These are phyloP conservation scores for Alnus rubra DNA, from an alignment of 306 rosid genomes.

Conservation along the genomic window DNA sequence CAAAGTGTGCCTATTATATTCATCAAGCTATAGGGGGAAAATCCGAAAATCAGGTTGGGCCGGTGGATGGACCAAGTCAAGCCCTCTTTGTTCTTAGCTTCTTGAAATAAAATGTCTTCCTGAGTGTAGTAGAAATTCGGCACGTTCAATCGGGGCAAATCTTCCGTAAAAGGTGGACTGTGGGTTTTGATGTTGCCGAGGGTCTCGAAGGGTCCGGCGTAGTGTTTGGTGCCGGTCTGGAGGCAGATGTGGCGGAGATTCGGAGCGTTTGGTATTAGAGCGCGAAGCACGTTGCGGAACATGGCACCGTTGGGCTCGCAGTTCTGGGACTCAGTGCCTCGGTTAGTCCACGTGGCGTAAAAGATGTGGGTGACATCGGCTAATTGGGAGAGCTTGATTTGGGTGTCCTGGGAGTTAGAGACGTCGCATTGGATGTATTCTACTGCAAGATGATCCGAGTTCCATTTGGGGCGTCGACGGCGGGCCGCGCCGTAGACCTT, in stretches of 20 bases:
- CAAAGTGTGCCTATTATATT: slow-evolving; percentile 48
- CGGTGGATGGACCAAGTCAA: slow-evolving; percentile 62
- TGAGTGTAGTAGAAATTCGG: slow-evolving; percentile 60
- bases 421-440: slow-evolving; percentile 69
- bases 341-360: slow-evolving; percentile 57
- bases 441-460: slow-evolving; percentile 48
- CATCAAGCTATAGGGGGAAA: slow-evolving; percentile 66
- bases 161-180: slow-evolving; percentile 65
- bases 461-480: slow-evolving; percentile 63
- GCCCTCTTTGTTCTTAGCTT: slow-evolving; percentile 43
- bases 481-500: slow-evolving; percentile 78
- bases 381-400: slow-evolving; percentile 50
- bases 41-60: slow-evolving; percentile 50
- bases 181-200: slow-evolving; percentile 29
- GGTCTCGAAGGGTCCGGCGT: slow-evolving; percentile 46
- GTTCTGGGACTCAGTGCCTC: slow-evolving; percentile 49
- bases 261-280: slow-evolving; percentile 54
- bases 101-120: slow-evolving; percentile 56
- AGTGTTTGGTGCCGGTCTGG: slow-evolving; percentile 65
- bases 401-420: slow-evolving; percentile 49
- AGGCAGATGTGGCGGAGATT: slow-evolving; percentile 67
- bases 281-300: slow-evolving; percentile 51
- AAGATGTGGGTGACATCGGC: slow-evolving; percentile 69
- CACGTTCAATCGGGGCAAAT: slow-evolving; percentile 48
- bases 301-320: slow-evolving; percentile 55